These are phyloP conservation scores for Phytophthora crassamura DNA, from an alignment of 352 stramenopile genomes.

Conservation along the genomic window DNA sequence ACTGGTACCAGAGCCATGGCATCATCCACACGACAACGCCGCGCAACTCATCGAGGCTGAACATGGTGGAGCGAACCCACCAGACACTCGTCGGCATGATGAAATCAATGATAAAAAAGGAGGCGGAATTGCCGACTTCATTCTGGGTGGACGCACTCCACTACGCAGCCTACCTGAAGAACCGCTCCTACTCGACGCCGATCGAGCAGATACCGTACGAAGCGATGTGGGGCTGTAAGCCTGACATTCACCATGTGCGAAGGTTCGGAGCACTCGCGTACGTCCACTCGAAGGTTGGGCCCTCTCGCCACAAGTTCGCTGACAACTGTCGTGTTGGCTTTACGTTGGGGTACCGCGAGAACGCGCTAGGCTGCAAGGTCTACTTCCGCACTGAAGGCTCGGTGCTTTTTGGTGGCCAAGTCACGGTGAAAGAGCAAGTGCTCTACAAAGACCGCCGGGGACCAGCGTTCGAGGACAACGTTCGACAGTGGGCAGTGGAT, in stretches of 20 bases:
- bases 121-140: no score
- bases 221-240: neutral
- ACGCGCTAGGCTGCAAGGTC: neutral
- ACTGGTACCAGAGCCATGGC: conserved; percentile 9
- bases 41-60: conserved; percentile 8
- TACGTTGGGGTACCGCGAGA: neutral
- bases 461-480: neutral
- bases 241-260: conserved; percentile 9
- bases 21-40: conserved; percentile 14
- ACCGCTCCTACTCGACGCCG: neutral
- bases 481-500: neutral
- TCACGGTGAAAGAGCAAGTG: conserved; percentile 5
- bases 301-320: no score
- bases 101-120: conserved; percentile 22
- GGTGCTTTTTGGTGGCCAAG: neutral
- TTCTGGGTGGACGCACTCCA: no score
- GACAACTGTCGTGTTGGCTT: neutral
- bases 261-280: conserved; percentile 9
- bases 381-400: neutral
- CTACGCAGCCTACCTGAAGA: conserved; percentile 8
- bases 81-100: conserved; percentile 2
- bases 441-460: conserved; percentile 1
- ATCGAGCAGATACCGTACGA: conserved; percentile 1
- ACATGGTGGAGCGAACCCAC: conserved; percentile 1
- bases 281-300: conserved; percentile 5